Base-by-base conservation (phyloP, 192 early-diverging fungal species). In the Entomortierella parvispora region DNA sequence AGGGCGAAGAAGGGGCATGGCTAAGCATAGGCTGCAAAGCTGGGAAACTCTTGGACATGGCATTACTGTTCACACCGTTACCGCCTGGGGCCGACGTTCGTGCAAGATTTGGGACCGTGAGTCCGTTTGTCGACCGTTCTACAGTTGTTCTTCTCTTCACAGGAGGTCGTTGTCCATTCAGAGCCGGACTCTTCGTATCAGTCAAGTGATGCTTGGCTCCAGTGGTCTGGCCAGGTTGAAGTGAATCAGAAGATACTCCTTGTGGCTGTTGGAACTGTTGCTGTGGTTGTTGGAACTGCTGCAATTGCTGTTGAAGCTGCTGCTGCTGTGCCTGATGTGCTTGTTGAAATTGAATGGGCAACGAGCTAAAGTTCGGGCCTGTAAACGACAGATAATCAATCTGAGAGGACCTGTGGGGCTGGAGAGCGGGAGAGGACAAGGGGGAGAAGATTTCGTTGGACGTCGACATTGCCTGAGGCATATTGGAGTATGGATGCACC, bases 391-490 rank as follows among this genome's bases (percentile, higher is more conserved):
- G 29, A 28, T 48, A 65, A 46, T 55, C 71, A 25, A 64, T 76
- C 59, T 22, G 51, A 17, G 74, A 68, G 9, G 60, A 40, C 31
- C 74, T 65, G 29, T 85, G 82, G 2, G 88, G 85, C 14, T 74
- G 64, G 20, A 91, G 68, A 6, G 86, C 88, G 29, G 91, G 91
- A 0, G 91, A 92, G 4, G 91, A 82, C 10, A 92, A 50, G 1
- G 91, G 91, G 20, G 81, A 86, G 65, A 90, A 90, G 20, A 74
- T 80, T 43, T 85, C 71, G 47, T 52, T 56, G 18, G 50, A 54
- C 1, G 79, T 58, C 0, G 82, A 64, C 74, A 77, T 64, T 31
- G 70, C 31, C 48, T 71, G 69, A 23, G 62, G 75, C 11, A 70
- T 40, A 43, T 67, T 71, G 34, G 79, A 62, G 68, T 85, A 89